Base-by-base conservation (phyloP, 1,284 basidiomycete species). In the Flammula alnicola region DNA sequence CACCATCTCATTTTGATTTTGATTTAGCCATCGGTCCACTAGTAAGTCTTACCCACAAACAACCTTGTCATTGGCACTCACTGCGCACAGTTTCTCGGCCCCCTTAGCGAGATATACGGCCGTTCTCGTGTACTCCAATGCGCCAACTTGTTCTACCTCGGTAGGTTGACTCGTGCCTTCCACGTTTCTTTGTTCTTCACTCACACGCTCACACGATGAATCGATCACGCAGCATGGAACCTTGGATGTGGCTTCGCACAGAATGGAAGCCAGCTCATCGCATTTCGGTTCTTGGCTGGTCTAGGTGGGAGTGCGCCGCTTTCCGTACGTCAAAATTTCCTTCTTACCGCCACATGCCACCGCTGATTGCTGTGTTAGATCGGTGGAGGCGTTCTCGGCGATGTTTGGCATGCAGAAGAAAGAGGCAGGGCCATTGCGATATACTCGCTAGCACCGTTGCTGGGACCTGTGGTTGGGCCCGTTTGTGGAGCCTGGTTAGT, bases 351-450 rank as follows among this genome's bases (percentile, higher is more conserved):
- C 12, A 22, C 17, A n/a, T 10, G 48, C 19, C 23, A 7, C 32
- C 27, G 27, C 19, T 35, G 11, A 38, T 42, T 7, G n/a, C n/a
- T n/a, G n/a, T n/a, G n/a, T 23, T 27, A 84, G 82, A 69, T 83
- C 27, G 83, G 84, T 49, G 88, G 86, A 33, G 90, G 85, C 2
- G 78, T 86, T 1, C 68, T 93, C 0, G 78, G 81, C 2, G 91
- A 93, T 64, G 74, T 86, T 36, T 93, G 83, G 79, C 64, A 61
- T n/a, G 63, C 85, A 0, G 84, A 90, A 49, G 76, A 91, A 58
- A 74, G 87, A 55, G 88, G 88, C 0, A 71, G 76, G 52, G 86
- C 86, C 0, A 76, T 88, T 20, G 82, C 84, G 0, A 70, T 88
- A 1, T 91, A 89, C 64, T 84, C 87, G 0, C 67, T 91, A 5